phyloP scores from a whole-genome alignment of 1,139 yeast species.

The Nematodospora anomalae region DNA sequence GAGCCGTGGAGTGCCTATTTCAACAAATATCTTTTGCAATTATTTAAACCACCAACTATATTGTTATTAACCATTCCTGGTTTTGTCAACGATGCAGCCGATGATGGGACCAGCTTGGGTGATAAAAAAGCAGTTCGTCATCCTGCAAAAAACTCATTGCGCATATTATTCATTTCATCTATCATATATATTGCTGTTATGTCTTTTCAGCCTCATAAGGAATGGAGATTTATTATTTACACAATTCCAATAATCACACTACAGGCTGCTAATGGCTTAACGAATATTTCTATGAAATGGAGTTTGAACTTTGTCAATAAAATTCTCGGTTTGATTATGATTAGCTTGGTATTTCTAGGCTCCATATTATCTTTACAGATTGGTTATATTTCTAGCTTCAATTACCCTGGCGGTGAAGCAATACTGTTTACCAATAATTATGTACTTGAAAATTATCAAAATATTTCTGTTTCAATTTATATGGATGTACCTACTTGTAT shows the following conservation, averaged over 20 bases:
- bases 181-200: constrained; percentile 55
- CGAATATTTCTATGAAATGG: constrained; percentile 40
- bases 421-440: constrained; percentile 51
- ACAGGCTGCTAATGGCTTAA: constrained; percentile 64
- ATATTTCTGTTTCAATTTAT: constrained; percentile 31
- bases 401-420: constrained; percentile 91
- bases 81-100: constrained; percentile 38
- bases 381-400: constrained; percentile 65
- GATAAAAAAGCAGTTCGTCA: constrained; percentile 33
- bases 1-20: constrained; percentile 76
- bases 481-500: constrained; percentile 81
- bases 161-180: constrained; percentile 42
- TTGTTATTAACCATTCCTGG: constrained; percentile 50
- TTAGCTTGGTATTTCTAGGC: constrained; percentile 34
- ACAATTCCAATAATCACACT: constrained; percentile 67
- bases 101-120: constrained; percentile 19
- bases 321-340: constrained; percentile 26
- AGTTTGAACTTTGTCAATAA: constrained; percentile 28
- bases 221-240: constrained; percentile 88
- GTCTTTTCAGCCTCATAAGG: constrained; percentile 89
- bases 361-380: constrained; percentile 47
- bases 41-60: constrained; percentile 66
- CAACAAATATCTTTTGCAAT: constrained; percentile 39
- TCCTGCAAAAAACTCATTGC: constrained; percentile 39
- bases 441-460: constrained; percentile 23